These are phyloP conservation scores for Mimosa bimucronata DNA, from an alignment of 306 rosid species.

Conservation along the genomic window DNA sequence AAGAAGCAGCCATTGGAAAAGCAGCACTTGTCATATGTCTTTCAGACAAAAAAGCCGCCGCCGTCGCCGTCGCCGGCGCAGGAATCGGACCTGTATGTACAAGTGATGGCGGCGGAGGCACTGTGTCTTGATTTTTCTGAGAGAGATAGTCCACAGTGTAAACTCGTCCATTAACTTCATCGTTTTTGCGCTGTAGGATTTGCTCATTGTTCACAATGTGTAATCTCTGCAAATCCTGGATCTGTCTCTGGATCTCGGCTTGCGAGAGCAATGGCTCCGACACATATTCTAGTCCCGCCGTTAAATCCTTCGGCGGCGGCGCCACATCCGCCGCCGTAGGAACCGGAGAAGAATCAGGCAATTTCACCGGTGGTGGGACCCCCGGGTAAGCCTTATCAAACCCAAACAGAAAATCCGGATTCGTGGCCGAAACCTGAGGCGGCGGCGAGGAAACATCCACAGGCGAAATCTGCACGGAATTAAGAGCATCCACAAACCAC, in stretches of 20 bases:
- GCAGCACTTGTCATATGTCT: conserved; percentile 52
- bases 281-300: conserved; percentile 50
- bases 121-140: conserved; percentile 52
- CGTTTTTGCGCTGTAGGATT: conserved; percentile 45
- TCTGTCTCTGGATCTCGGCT: conserved; percentile 60
- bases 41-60: conserved; percentile 59
- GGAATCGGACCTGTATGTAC: conserved; percentile 36
- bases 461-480: conserved; percentile 65
- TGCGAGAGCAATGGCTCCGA: conserved; percentile 49
- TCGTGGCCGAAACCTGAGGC: conserved; percentile 36
- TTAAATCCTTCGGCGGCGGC: conserved; percentile 43
- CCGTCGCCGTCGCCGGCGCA: conserved; percentile 29
- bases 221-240: conserved; percentile 59
- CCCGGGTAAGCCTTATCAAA: conserved; percentile 57
- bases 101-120: conserved; percentile 41
- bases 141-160: conserved; percentile 46
- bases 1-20: conserved; percentile 41
- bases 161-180: conserved; percentile 50
- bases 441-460: conserved; percentile 54
- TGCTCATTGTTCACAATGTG: conserved; percentile 55
- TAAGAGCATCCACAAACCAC: conserved; percentile 88
- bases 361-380: conserved; percentile 37
- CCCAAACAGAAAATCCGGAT: conserved; percentile 82
- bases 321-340: conserved; percentile 45
- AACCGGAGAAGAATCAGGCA: conserved; percentile 38